phyloP scores from a whole-genome alignment of 352 stramenopile species.

The Phytophthora sojae region DNA sequence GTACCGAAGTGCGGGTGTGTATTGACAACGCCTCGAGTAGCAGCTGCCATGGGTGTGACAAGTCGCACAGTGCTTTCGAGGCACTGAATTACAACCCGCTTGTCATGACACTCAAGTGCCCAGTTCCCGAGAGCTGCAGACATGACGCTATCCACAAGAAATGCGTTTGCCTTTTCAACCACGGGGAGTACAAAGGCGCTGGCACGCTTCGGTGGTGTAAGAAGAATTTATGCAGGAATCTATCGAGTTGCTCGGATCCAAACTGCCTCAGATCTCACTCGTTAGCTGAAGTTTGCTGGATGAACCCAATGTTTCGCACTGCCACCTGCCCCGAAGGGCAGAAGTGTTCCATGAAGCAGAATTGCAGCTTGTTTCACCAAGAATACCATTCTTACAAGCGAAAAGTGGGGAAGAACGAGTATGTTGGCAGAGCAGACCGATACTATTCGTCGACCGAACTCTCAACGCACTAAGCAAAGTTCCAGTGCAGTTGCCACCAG shows the following conservation, averaged over 20 bases:
- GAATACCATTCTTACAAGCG: background rate
- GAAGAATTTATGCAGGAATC: background rate
- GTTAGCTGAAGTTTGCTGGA: no score
- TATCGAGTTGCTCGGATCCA: no score
- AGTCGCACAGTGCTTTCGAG: background rate
- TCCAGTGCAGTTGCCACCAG: background rate
- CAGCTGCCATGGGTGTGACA: background rate
- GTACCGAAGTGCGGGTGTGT: conserved; percentile 2
- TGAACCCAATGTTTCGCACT: no score
- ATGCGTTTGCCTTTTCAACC: background rate
- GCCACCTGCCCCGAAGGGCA: no score
- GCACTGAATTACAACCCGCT: background rate
- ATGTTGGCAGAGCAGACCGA: background rate
- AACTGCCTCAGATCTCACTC: no score
- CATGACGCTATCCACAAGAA: background rate
- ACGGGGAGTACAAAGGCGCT: background rate
- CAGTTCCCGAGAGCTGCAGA: background rate
- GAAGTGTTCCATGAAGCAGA: background rate
- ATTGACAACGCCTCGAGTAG: background rate
- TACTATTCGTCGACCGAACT: background rate
- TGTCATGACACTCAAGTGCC: background rate
- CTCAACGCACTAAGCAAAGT: background rate
- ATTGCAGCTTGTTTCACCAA: background rate
- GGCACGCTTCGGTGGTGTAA: background rate
- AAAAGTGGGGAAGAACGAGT: background rate